Base-by-base conservation (phyloP, 345 rosid species). In the Cardamine resedifolia region DNA sequence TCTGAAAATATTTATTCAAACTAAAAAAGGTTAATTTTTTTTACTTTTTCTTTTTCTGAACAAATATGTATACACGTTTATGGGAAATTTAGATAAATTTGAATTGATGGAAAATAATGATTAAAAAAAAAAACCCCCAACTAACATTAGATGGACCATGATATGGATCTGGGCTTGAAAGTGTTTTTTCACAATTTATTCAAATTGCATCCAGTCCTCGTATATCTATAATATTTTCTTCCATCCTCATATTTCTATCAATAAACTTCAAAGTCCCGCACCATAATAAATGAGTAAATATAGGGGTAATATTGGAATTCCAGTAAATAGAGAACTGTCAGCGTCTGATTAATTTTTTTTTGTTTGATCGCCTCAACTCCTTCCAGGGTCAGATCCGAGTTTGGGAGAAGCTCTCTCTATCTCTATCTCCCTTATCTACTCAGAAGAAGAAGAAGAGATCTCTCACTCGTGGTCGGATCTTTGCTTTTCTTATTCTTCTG, bases 391-490 rank as follows among this genome's bases (percentile, higher is more conserved):
- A 21, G 28, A 49, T 49, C 28, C 28, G 55, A 49, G 55, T 49
- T 49, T 49, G 7, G 3, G 28, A 10, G 24, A 48, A 48, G 24
- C 44, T 14, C 44, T 10, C n/a, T 39, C 23, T n/a, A n/a, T 33
- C 44, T 19, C 15, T 57, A 4, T 28, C 38, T 28, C 36, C 16
- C 59, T 30, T 48, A 48, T 48, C 52, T 48, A 18, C 19, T 48
- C 52, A 45, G 23, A 45, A 45, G 5, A 45, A 45, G 23, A 45
- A 45, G 5, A 45, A 45, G 11, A 2, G 4, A 18, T 48, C 53
- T 21, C 53, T 49, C 26, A 20, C 53, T 49, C 10, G 41, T 71
- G 61, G 51, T 71, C 53, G 45, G 55, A 19, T 50, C 68, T 43
- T 62, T 43, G n/a, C 7, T 8, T 14, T 14, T 21, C 20, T 10